phyloP scores from a whole-genome alignment of 2,329 filamentous ascomycete genomes.

The Pseudogymnoascus destructans region DNA sequence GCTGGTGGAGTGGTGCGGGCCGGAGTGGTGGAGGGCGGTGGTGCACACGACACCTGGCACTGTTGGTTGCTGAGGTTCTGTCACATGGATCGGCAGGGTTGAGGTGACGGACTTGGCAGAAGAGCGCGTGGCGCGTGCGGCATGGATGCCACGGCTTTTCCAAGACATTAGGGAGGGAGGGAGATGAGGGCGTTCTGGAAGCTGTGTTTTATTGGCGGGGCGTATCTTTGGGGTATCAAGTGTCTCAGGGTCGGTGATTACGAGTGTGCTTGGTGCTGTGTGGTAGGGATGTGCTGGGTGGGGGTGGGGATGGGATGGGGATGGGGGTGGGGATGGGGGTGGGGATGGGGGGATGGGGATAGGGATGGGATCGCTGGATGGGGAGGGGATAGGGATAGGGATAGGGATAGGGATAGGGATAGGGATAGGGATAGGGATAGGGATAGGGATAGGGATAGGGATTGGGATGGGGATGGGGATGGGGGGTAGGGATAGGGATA shows the following conservation, averaged over 20 bases:
- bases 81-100: not conserved
- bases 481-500: too few species aligned
- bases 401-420: too few species aligned
- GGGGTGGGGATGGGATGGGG: too few species aligned
- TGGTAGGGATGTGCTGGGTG: too few species aligned
- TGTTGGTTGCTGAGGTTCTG: not conserved
- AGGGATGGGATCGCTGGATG: too few species aligned
- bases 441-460: too few species aligned
- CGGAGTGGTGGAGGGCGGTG: not conserved
- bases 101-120: not conserved
- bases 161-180: not conserved
- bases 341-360: too few species aligned
- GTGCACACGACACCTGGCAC: not conserved
- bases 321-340: too few species aligned
- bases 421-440: too few species aligned
- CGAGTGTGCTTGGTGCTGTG: too few species aligned
- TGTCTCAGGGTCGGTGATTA: not conserved
- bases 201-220: not conserved
- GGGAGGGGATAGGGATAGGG: too few species aligned
- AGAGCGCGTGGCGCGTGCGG: not conserved
- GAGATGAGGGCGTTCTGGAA: not conserved
- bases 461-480: too few species aligned
- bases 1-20: not conserved
- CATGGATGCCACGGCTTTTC: not conserved
- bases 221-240: not conserved